Percentiles rank a stretch among this genome's conserved stretches.
These are phyloP conservation scores for Skeletonema potamos DNA, from an alignment of 108 stramenopile genomes.

Conservation along the genomic window DNA sequence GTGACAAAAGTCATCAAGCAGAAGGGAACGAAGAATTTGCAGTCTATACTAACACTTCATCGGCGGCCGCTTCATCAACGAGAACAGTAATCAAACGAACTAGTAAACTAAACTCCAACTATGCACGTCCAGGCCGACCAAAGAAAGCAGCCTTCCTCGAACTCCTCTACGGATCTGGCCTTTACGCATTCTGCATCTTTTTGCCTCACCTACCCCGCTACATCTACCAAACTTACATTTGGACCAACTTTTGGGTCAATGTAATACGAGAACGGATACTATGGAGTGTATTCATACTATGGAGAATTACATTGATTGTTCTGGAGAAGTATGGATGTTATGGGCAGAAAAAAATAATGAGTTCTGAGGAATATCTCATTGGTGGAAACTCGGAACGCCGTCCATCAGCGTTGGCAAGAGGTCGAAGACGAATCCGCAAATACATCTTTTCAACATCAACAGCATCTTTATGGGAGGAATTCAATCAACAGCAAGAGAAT, in stretches of 20 bases:
- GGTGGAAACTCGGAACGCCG: neutral
- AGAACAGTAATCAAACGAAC: neutral
- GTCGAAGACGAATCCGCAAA: conserved; percentile 7
- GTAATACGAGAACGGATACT: conserved; percentile 10
- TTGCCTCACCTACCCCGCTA: conserved; percentile 28
- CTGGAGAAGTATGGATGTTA: conserved; percentile 19
- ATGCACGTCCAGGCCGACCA: conserved; percentile 34
- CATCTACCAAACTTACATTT: conserved; percentile 10
- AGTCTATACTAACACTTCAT: neutral
- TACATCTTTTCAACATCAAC: conserved; percentile 30
- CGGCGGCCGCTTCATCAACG: neutral
- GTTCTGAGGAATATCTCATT: neutral
- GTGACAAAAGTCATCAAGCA: too few species aligned
- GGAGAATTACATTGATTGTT: conserved; percentile 17
- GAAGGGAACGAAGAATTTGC: too few species aligned
- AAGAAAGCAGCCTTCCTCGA: conserved; percentile 23
- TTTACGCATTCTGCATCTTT: conserved; percentile 38
- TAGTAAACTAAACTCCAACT: conserved; percentile 7
- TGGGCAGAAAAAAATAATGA: neutral
- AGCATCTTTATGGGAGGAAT: conserved; percentile 37
- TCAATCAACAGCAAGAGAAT: conserved; percentile 21
- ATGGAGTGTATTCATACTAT: conserved; percentile 32
- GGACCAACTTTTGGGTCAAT: neutral
- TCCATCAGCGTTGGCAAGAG: neutral
- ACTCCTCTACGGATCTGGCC: conserved; percentile 16